These are phyloP conservation scores for Suillus luteus DNA, from an alignment of 768 basidiomycete species.

Conservation along the genomic window DNA sequence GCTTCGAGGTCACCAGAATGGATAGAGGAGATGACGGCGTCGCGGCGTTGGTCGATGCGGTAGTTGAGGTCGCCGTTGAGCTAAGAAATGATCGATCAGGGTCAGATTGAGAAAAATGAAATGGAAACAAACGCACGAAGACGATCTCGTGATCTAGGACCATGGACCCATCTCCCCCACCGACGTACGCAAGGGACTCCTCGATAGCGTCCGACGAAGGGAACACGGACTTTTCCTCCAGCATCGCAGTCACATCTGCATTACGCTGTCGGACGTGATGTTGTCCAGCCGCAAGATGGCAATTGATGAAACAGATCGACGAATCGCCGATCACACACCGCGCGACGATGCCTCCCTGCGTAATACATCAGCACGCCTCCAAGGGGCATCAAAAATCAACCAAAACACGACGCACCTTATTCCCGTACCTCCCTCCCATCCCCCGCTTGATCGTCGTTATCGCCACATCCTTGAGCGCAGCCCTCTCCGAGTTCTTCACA, in stretches of 20 bases:
- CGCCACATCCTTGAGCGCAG: slow-evolving; percentile 61
- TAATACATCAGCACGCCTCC: slow-evolving; percentile 5
- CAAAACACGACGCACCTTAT: slow-evolving; percentile 67
- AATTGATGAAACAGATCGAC: slow-evolving; percentile 93
- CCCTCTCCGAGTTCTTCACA: slow-evolving; percentile 65
- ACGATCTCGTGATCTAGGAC: slow-evolving; percentile 95
- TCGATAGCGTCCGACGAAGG: slow-evolving; percentile 45
- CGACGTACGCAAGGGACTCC: slow-evolving; percentile 69
- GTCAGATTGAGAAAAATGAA: slow-evolving; percentile 6
- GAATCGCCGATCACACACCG: slow-evolving; percentile 91
- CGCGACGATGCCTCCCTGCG: slow-evolving; percentile 86
- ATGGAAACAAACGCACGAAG: slow-evolving; percentile 49
- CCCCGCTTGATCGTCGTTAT: slow-evolving; percentile 90
- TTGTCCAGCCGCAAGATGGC: slow-evolving; percentile 96
- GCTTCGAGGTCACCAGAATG: slow-evolving; percentile 62
- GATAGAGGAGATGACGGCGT: slow-evolving; percentile 73
- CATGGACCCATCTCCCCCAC: slow-evolving; percentile 92
- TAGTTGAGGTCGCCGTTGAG: slow-evolving; percentile 96
- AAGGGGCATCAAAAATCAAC: neutral
- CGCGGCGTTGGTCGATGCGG: slow-evolving; percentile 91
- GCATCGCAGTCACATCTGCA: slow-evolving; percentile 81
- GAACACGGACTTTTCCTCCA: slow-evolving; percentile 81
- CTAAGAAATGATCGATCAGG: slow-evolving; percentile 37
- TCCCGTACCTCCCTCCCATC: slow-evolving; percentile 91
- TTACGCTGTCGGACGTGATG: slow-evolving; percentile 80